Conservation (phyloP, 441 rosid genomes). For the Lepidium campestre region DNA sequence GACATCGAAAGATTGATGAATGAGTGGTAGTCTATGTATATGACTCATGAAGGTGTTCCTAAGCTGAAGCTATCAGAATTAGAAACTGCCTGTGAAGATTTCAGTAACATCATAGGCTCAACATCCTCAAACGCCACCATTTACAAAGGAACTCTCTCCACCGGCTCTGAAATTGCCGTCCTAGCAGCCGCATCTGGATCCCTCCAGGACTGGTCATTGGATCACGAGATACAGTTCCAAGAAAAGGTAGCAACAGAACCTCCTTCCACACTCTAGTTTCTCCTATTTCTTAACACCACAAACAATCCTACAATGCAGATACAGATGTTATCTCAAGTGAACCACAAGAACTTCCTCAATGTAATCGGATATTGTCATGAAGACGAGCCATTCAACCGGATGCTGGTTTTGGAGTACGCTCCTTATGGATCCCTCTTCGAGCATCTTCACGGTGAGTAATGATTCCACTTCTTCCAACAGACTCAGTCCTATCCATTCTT, state of each 20-base stretch:
- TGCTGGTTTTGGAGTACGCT: constrained; percentile 96
- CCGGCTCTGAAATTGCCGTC: constrained; percentile 88
- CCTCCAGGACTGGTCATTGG: constrained; percentile 58
- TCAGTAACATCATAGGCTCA: constrained; percentile 84
- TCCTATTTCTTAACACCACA: background rate
- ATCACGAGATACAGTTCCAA: constrained; percentile 60
- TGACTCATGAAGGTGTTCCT: constrained; percentile 65
- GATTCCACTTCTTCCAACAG: background rate
- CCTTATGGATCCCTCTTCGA: constrained; percentile 92
- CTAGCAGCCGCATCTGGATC: constrained; percentile 50
- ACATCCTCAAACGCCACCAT: constrained; percentile 54
- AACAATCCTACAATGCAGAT: constrained; percentile 44
- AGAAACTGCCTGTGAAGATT: constrained; percentile 92
- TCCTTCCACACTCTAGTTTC: background rate
- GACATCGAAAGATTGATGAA: background rate
- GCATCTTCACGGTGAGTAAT: constrained; percentile 72
- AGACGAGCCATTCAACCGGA: constrained; percentile 79
- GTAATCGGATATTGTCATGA: constrained; percentile 87
- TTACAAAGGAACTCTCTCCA: constrained; percentile 87
- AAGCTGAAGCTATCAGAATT: constrained; percentile 87
- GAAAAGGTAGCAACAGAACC: constrained; percentile 50
- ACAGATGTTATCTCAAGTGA: constrained; percentile 66
- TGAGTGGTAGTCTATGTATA: background rate
- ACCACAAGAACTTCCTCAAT: constrained; percentile 91
- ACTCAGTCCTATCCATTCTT: background rate